A percentile compares a stretch with the other conserved stretches of the same genome.
These are phyloP conservation scores for Cutaneotrichosporon sp. DNA, from an alignment of 1,284 basidiomycete species.

Conservation along the genomic window DNA sequence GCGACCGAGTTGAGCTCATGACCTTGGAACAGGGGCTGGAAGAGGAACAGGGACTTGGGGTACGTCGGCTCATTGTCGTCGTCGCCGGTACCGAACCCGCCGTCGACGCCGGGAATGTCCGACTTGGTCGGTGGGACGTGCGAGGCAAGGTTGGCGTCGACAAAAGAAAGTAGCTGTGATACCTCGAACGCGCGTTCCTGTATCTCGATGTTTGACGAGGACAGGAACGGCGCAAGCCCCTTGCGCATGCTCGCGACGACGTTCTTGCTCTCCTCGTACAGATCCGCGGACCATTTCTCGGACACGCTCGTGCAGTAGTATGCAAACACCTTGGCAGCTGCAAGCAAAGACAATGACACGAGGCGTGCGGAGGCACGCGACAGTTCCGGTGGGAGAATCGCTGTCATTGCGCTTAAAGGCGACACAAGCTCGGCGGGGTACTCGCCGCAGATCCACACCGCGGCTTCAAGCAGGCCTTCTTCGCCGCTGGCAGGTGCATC, in stretches of 20 bases:
- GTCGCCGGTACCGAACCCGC: conserved; percentile 34
- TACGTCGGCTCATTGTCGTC: conserved; percentile 37
- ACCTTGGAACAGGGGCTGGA: conserved; percentile 70
- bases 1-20: conserved; percentile 86
- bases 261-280: conserved; percentile 53
- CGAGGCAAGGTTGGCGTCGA: conserved; percentile 67
- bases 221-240: conserved; percentile 55
- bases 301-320: conserved; percentile 71
- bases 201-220: conserved; percentile 71
- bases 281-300: conserved; percentile 58
- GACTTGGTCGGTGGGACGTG: conserved; percentile 48
- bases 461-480: conserved; percentile 75
- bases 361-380: conserved; percentile 59
- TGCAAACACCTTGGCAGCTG: conserved; percentile 80
- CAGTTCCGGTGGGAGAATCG: conserved; percentile 50
- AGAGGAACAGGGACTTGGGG: conserved; percentile 83
- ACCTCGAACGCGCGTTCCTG: conserved; percentile 86
- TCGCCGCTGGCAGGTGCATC: background rate
- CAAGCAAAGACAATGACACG: conserved; percentile 72
- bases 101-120: conserved; percentile 39
- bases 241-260: conserved; percentile 59
- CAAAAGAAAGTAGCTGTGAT: conserved; percentile 70
- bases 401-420: conserved; percentile 55
- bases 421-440: conserved; percentile 55
- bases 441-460: conserved; percentile 93